Base-by-base conservation (phyloP, 1,284 basidiomycete genomes). In the Tausonia pullulans region DNA sequence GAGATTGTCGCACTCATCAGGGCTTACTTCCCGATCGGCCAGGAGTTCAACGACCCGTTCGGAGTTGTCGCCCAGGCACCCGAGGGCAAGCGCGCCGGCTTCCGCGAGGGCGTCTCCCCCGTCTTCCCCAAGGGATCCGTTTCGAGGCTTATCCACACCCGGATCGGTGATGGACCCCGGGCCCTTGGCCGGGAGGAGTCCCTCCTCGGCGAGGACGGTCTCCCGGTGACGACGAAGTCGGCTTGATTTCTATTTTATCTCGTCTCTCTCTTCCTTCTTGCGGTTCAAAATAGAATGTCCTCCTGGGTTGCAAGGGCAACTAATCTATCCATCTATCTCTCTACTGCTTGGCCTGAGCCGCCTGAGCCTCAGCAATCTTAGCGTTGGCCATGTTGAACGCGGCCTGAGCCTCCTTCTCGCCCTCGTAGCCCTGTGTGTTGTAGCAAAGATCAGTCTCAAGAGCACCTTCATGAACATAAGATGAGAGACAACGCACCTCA, bases 111-210 rank as follows among this genome's bases (percentile, higher is more conserved):
- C 50, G 89, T 94, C 1, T 84, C 88, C 43, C 85, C 85, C 73
- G 81, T 79, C 55, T 89, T 85, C 75, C 82, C 82, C 51, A 78
- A 81, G 27, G 91, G 88, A 0, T 84, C 86, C 4, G 90, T 97
- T 57, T 91, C 90, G 75, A 80, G 84, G 5, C 80, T 96, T 72
- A 96, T 97, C 65, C 91, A 95, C 76, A 96, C 93, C 11, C 80
- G 82, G 62, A 88, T 97, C 27, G 93, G 93, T 1, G 92, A 92
- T 73, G 93, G 93, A 0, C 93, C 93, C 1, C 82, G 91, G 69
- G 72, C 71, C 43, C 69, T 80, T 46, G 68, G 61, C 1, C 67
- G 71, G 27, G 72, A 74, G 57, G 76, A 79, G 60, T 74, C 75
- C 50, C 69, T 81, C 67, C 70, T 81, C 63, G 72, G 70, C 39